phyloP scores from a whole-genome alignment of 2,329 filamentous ascomycete species.

The Iodosphaeria phyllophila region DNA sequence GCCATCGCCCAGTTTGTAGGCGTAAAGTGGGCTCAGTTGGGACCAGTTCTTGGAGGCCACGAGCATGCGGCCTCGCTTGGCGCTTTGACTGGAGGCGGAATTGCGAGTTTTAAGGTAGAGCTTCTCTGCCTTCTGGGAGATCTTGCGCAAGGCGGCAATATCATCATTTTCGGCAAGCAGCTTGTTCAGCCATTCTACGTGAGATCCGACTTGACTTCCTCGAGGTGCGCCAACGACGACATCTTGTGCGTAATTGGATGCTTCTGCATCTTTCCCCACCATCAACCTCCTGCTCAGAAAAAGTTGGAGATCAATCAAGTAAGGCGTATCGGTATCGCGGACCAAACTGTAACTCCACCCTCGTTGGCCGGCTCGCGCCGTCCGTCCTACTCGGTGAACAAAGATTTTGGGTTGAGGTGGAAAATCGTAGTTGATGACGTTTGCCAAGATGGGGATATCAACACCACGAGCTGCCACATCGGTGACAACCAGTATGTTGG shows the following conservation, averaged over 20 bases:
- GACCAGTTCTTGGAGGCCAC: slow-evolving; percentile 51
- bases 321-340: slow-evolving; percentile 72
- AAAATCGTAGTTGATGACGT: slow-evolving; percentile 98
- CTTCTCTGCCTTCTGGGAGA: slow-evolving; percentile 77
- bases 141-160: slow-evolving; percentile 47
- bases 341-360: slow-evolving; percentile 95
- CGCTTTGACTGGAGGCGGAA: slow-evolving; percentile 76
- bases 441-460: slow-evolving; percentile 87
- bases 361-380: slow-evolving; percentile 76
- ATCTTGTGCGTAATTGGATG: slow-evolving; percentile 60
- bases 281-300: slow-evolving; percentile 78
- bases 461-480: slow-evolving; percentile 95
- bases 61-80: slow-evolving; percentile 67
- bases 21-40: slow-evolving; percentile 67
- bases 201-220: slow-evolving; percentile 53
- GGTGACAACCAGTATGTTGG: slow-evolving; percentile 86
- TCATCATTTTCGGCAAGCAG: slow-evolving; percentile 59
- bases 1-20: slow-evolving; percentile 41
- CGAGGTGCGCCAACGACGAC: slow-evolving; percentile 65
- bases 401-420: slow-evolving; percentile 94
- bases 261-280: slow-evolving; percentile 45
- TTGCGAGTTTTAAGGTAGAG: slow-evolving; percentile 82
- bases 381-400: slow-evolving; percentile 88
- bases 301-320: slow-evolving; percentile 81
- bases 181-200: slow-evolving; percentile 71